A percentile compares a stretch with the other conserved stretches of the same genome.
phyloP scores from a whole-genome alignment of 768 basidiomycete genomes.

The Mycena vitilis region DNA sequence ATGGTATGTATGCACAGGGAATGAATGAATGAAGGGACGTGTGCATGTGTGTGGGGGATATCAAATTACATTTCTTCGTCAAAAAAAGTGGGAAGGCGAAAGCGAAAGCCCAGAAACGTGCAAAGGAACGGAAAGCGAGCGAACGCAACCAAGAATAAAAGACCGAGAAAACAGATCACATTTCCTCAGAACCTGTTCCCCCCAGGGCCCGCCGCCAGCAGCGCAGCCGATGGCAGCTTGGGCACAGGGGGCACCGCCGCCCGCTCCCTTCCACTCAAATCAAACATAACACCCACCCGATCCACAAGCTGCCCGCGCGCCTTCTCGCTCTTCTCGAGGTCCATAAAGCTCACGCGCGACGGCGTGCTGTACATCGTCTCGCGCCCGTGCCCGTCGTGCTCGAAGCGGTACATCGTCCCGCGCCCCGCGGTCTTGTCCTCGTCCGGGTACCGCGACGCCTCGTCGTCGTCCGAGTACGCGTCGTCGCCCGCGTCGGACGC shows the following conservation, averaged over 20 bases:
- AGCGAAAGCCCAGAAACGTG: no score
- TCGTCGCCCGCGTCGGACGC: background rate
- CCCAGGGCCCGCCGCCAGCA: slow-evolving; percentile 33
- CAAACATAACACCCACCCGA: slow-evolving; percentile 66
- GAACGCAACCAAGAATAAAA: background rate
- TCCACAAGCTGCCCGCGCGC: slow-evolving; percentile 61
- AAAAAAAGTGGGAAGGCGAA: no score
- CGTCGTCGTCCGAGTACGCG: slow-evolving; percentile 36
- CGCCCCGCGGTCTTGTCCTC: slow-evolving; percentile 38
- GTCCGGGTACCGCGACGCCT: slow-evolving; percentile 41
- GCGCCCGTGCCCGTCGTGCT: slow-evolving; percentile 44
- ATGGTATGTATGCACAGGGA: no score
- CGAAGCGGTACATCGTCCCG: slow-evolving; percentile 41
- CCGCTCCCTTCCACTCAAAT: slow-evolving; percentile 49
- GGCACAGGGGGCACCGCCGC: slow-evolving; percentile 57
- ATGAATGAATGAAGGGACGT: no score
- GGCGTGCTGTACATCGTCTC: slow-evolving; percentile 49
- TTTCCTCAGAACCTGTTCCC: slow-evolving; percentile 45
- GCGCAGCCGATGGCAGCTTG: slow-evolving; percentile 44
- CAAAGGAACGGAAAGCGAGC: background rate
- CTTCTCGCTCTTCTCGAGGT: slow-evolving; percentile 62
- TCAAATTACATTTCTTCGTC: no score
- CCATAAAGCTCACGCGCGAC: slow-evolving; percentile 60
- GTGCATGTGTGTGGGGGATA: no score
- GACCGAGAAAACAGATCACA: slow-evolving; percentile 38